Evolutionary conservation across 2,329 filamentous ascomycete species (phyloP).

Genomic region (Tolypocladium album): DNA sequence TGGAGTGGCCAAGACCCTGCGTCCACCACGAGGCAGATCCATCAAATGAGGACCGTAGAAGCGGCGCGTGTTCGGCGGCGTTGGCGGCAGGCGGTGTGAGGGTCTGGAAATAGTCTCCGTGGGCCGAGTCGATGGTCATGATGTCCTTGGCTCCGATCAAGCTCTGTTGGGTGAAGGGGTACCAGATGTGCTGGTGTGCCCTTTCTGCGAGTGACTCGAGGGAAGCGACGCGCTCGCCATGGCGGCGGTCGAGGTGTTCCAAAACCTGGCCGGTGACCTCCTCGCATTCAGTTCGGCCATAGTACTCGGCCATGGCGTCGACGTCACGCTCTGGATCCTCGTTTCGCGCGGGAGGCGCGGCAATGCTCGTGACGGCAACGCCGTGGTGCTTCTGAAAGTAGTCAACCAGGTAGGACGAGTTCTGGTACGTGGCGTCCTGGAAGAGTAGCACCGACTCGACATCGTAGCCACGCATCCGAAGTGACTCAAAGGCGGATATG

Average conservation of each 20-base stretch:
- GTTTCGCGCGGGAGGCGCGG: constrained; percentile 43
- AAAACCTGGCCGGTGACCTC: constrained; percentile 34
- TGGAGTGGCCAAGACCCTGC: constrained; percentile 74
- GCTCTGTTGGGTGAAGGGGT: constrained; percentile 76
- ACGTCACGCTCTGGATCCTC: constrained; percentile 34
- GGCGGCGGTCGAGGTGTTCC: constrained; percentile 37
- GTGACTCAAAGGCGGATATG: constrained; percentile 69
- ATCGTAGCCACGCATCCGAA: constrained; percentile 69
- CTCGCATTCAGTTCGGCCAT: constrained; percentile 33
- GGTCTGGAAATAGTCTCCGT: constrained; percentile 69
- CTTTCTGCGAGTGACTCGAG: constrained; percentile 50
- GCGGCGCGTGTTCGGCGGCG: neutral
- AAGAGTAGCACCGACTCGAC: constrained; percentile 62
- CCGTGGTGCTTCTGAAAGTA: constrained; percentile 54
- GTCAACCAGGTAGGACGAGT: constrained; percentile 53
- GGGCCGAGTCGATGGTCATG: constrained; percentile 67
- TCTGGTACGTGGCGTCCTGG: constrained; percentile 52
- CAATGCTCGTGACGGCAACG: constrained; percentile 46
- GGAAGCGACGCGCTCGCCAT: constrained; percentile 43
- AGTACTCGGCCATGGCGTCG: constrained; percentile 53
- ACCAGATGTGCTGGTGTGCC: constrained; percentile 64
- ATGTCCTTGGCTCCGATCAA: constrained; percentile 52
- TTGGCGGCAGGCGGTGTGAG: constrained; percentile 1
- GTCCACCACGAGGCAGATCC: constrained; percentile 90
- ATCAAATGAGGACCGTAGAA: constrained; percentile 54